Evolutionary conservation across 2,329 filamentous ascomycete genomes (phyloP).

Genomic region (Botrytis squamosa): DNA sequence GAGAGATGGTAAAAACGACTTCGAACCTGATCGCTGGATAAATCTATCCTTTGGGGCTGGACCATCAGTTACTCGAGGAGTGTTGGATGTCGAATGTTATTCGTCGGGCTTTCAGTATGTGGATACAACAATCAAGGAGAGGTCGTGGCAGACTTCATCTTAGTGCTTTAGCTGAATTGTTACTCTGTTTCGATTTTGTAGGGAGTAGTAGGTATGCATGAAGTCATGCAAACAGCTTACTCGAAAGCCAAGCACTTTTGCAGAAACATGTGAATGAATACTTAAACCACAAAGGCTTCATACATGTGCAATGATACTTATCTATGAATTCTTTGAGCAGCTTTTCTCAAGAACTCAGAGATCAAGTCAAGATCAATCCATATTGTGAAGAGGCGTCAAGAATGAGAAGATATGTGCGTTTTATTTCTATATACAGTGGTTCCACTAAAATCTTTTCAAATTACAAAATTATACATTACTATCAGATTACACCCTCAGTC

Average conservation of each 20-base stretch:
- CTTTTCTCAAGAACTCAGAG: background rate
- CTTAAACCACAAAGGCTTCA: background rate
- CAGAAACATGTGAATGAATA: background rate
- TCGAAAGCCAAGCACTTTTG: background rate
- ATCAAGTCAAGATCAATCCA: background rate
- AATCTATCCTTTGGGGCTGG: no score
- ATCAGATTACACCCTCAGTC: background rate
- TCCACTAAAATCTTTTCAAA: background rate
- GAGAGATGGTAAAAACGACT: no score
- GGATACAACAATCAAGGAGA: background rate
- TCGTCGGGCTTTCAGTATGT: background rate
- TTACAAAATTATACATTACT: slow-evolving; percentile 2
- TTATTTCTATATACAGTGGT: background rate
- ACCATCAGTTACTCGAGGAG: background rate
- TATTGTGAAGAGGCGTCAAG: background rate
- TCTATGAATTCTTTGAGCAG: background rate
- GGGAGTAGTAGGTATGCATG: background rate
- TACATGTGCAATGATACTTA: background rate
- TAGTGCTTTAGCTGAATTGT: background rate
- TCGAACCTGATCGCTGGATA: no score
- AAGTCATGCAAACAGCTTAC: background rate
- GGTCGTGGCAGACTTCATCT: background rate
- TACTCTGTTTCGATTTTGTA: background rate
- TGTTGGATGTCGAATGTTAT: background rate
- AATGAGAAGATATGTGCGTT: background rate